Conservation (phyloP, 306 rosid species). For the Herpetospermum pedunculosum region DNA sequence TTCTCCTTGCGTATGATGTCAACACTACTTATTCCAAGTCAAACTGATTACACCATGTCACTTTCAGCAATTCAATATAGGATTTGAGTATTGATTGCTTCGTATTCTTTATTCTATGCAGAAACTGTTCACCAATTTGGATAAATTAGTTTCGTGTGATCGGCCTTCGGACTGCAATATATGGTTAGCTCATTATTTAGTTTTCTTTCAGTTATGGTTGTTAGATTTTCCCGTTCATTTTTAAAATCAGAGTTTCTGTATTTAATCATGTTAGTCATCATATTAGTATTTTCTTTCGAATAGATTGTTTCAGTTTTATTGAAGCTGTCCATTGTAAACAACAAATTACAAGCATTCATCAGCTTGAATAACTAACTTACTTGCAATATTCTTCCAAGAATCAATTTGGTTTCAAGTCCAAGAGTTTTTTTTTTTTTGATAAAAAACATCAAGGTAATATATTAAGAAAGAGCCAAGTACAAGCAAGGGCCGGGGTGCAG, state of each 20-base stretch:
- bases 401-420: background rate
- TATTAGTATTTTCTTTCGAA: background rate
- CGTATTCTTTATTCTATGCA: conserved; percentile 24
- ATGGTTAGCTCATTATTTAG: conserved; percentile 50
- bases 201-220: background rate
- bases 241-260: background rate
- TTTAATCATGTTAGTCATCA: background rate
- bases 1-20: background rate
- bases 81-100: background rate
- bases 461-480: no score
- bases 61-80: background rate
- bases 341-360: background rate
- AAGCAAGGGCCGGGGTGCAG: no score
- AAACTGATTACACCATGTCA: background rate
- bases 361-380: background rate
- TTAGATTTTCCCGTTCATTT: background rate
- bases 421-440: no score
- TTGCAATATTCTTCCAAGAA: background rate
- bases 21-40: background rate
- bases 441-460: no score
- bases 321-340: background rate
- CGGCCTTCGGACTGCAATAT: conserved; percentile 54
- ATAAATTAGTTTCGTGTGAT: conserved; percentile 56
- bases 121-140: conserved; percentile 73
- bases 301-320: background rate